Base-by-base conservation (phyloP, 2,329 filamentous ascomycete genomes). In the Stemphylium beticola region DNA sequence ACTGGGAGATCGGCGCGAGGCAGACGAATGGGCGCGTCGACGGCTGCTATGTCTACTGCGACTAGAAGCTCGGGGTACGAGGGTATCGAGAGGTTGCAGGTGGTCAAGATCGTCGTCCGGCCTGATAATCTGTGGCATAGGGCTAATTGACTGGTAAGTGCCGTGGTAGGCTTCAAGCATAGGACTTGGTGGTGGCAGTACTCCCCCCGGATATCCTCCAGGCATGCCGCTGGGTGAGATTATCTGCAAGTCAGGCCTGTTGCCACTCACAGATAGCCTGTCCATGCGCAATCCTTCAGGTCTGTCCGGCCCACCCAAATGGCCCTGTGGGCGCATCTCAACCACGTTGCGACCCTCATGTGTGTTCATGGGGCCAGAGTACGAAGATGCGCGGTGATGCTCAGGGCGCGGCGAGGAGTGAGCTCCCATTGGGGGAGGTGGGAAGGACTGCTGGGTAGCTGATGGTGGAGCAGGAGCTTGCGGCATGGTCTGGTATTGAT, bases 91-190 rank as follows among this genome's bases (percentile, higher is more conserved):
- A 15, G 72, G 66, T 33, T 65, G 69, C 17, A 75, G 69, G 59
- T 75, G 74, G 50, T 84, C 81, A 9, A 86, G 80, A 32, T 83
- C 79, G 26, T 80, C 75, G 42, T 79, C 68, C 20, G 93, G 79
- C 65, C 85, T 79, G 53, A 85, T 79, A 0, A 93, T 91, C 0
- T 92, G 92, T 0, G 93, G 93, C 91, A 97, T 96, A 0, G 93
- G 93, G 0, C 93, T 96, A 66, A 96, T 90, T 53, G 91, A 91
- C 75, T 98, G 93, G 67, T 96, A 98, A 0, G 93, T 96, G 34
- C 93, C 93, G 58, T 88, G 89, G 76, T 98, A 98, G 0, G 95
- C 88, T 76, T 98, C 93, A 2, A 96, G 85, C 44, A 98, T 81
- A 0, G 93, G 95, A 58, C 92, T 96, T 1, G 86, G 86, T 0